Percentiles rank a stretch among this genome's conserved stretches.
phyloP scores from a whole-genome alignment of 371 early-diverging fungal genomes.

The Syncephalastrum monosporum region DNA sequence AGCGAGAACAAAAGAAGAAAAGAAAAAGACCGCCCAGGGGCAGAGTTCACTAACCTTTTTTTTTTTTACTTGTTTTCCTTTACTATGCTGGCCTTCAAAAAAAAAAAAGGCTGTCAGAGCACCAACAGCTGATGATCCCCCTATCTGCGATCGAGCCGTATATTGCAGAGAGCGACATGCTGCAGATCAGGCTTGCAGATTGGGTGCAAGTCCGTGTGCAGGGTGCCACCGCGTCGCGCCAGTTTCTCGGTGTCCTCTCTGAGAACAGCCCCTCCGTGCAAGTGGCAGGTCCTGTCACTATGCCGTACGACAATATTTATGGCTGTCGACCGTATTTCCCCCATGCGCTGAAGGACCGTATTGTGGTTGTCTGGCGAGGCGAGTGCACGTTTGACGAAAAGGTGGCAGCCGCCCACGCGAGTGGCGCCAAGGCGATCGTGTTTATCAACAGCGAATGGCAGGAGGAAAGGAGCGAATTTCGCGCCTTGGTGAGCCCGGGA shows the following conservation, averaged over 20 bases:
- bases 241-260: constrained; percentile 12
- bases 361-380: constrained; percentile 49
- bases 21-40: too few relatives aligned
- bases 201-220: constrained; percentile 13
- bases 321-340: constrained; percentile 41
- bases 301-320: constrained; percentile 13
- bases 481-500: constrained; percentile 7
- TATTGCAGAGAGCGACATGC: constrained; percentile 6
- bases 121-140: constrained; percentile 11
- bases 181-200: background rate
- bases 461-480: constrained; percentile 9
- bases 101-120: constrained; percentile 10
- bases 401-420: constrained; percentile 43
- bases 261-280: constrained; percentile 14
- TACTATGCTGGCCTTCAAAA: too few relatives aligned
- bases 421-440: constrained; percentile 48
- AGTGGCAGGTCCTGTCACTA: background rate
- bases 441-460: constrained; percentile 24
- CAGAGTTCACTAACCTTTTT: too few relatives aligned
- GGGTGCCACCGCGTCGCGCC: constrained; percentile 1
- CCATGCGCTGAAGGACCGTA: constrained; percentile 22
- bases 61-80: too few relatives aligned
- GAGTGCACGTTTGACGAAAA: constrained; percentile 49
- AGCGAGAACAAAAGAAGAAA: too few relatives aligned
- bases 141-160: constrained; percentile 17